A percentile compares a stretch with the other conserved stretches of the same genome.
Evolutionary conservation across 2,329 filamentous ascomycete genomes (phyloP).

Genomic region (Diaporthe citrichinensis): DNA sequence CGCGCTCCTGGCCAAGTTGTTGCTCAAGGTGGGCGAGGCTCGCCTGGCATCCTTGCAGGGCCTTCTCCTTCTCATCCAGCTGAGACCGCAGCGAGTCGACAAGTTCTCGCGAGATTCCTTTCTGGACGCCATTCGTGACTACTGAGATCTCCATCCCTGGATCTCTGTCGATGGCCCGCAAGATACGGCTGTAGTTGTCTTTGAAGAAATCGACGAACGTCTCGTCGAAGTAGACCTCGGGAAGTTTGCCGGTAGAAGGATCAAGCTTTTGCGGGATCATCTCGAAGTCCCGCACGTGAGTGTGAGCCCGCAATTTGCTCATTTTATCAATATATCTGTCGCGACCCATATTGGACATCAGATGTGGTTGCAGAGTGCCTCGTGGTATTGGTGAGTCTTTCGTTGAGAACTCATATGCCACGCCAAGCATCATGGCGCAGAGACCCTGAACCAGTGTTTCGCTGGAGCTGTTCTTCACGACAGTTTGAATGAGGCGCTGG

Average conservation of each 20-base stretch:
- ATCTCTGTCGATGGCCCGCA: conserved; percentile 89
- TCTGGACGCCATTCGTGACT: conserved; percentile 83
- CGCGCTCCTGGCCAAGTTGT: conserved; percentile 79
- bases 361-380: conserved; percentile 82
- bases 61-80: conserved; percentile 77
- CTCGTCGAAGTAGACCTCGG: conserved; percentile 88
- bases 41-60: conserved; percentile 62
- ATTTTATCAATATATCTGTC: conserved; percentile 91
- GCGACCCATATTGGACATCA: conserved; percentile 83
- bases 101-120: conserved; percentile 93
- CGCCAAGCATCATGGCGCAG: conserved; percentile 86
- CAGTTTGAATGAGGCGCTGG: conserved; percentile 85
- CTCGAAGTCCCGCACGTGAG: conserved; percentile 89
- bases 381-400: conserved; percentile 94
- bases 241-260: conserved; percentile 66
- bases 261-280: conserved; percentile 80
- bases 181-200: conserved; percentile 90
- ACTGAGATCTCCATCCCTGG: conserved; percentile 89
- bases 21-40: conserved; percentile 63
- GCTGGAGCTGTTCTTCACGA: conserved; percentile 72
- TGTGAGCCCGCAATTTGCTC: conserved; percentile 81
- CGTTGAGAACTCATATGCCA: conserved; percentile 96
- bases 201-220: conserved; percentile 95
- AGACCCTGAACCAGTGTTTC: conserved; percentile 83
- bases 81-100: conserved; percentile 88